Base-by-base conservation (phyloP, 352 stramenopile genomes). In the Halophytophthora batemanensis region DNA sequence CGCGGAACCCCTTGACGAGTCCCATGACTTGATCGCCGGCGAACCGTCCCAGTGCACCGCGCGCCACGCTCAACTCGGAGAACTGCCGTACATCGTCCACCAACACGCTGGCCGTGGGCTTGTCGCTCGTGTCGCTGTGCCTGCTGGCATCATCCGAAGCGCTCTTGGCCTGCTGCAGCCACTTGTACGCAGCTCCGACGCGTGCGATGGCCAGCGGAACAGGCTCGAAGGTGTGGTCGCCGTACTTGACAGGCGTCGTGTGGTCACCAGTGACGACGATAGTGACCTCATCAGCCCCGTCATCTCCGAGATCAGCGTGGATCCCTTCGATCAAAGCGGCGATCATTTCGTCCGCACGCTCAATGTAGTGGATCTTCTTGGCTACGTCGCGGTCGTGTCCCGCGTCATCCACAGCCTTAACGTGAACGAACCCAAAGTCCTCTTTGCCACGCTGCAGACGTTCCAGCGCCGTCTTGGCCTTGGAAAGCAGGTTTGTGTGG, bases 261-360 rank as follows among this genome's bases (percentile, higher is more conserved):
- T 95, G 85, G 54, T 95, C 85, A 11, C 85, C 85, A 2, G 85
- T 95, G 31, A 95, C 71, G n/a, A 95, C 66, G 25, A 95, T 89
- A 25, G 78, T 90, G 19, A 89, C 69, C 31, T 95, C 71, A 10
- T 72, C 50, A 19, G 65, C 48, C 11, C 17, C 61, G 7, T 70
- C 54, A 1, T 62, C 59, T 2, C 66, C 60, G 28, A 61, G 65
- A 21, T 71, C 53, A 39, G 63, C 54, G n/a, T 76, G 64, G 28
- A 90, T 64, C 31, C 72, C 75, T 14, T 72, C 53, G 28, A 95
- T 41, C 3, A 95, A 48, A 1, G 61, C 45, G 8, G 62, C 67
- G 29, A 95, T 77, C 85, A 95, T 93, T 46, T 88, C 78, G 54
- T 95, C 85, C 2, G 81, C 76, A 29, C 85, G 86, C 44, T 95